phyloP scores from a whole-genome alignment of 2,329 filamentous ascomycete species.

The Fusarium avenaceum region DNA sequence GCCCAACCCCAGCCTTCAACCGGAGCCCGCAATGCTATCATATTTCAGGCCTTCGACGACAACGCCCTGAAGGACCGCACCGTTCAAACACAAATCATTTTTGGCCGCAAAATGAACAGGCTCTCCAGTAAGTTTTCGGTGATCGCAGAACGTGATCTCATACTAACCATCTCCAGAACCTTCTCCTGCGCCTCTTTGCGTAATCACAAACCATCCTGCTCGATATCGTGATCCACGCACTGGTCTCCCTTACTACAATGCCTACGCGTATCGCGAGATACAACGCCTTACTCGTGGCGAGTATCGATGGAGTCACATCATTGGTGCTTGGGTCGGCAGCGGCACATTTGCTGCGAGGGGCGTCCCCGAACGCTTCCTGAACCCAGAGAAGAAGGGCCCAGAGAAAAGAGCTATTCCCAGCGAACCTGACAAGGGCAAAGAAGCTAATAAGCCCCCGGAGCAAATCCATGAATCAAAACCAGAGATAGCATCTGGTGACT shows the following conservation, averaged over 20 bases:
- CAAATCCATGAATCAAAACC: slow-evolving; percentile 27
- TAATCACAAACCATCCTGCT: slow-evolving; percentile 85
- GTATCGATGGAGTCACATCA: slow-evolving; percentile 83
- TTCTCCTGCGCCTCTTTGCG: slow-evolving; percentile 72
- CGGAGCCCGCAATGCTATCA: slow-evolving; percentile 70
- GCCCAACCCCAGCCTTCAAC: slow-evolving; percentile 48
- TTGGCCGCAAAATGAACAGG: slow-evolving; percentile 70
- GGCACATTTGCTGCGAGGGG: slow-evolving; percentile 75
- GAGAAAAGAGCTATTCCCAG: slow-evolving; percentile 36
- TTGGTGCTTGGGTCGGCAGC: slow-evolving; percentile 87
- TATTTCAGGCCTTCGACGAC: slow-evolving; percentile 72
- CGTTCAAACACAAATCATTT: slow-evolving; percentile 70
- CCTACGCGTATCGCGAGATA: slow-evolving; percentile 85
- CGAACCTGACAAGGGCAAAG: slow-evolving; percentile 35
- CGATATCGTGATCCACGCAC: slow-evolving; percentile 89
- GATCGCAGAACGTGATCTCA: background rate
- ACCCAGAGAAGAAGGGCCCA: slow-evolving; percentile 53
- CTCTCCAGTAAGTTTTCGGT: slow-evolving; percentile 63
- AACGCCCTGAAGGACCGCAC: slow-evolving; percentile 68
- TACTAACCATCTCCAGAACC: slow-evolving; percentile 58
- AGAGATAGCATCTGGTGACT: slow-evolving; percentile 16
- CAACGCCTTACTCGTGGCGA: slow-evolving; percentile 79
- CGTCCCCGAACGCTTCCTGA: slow-evolving; percentile 81
- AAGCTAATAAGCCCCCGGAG: slow-evolving; percentile 27
- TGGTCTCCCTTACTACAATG: slow-evolving; percentile 83